Evolutionary conservation across 768 basidiomycete genomes (phyloP), one percentile per base, ranked within the genome.

Genomic region (Cystobasidium ongulense): DNA sequence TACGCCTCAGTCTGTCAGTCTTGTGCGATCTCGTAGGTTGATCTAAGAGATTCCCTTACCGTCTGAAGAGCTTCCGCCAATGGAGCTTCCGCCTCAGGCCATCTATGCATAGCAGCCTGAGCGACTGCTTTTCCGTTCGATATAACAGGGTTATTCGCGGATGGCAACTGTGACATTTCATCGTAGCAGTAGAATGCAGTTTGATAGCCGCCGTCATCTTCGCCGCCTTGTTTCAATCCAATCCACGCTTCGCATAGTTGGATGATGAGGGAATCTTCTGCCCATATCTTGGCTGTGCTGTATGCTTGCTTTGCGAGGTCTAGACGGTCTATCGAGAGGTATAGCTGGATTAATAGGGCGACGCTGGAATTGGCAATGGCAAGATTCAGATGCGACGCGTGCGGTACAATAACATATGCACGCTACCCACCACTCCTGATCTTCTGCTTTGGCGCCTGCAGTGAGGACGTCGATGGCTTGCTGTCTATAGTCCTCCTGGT

Each of bases 171-270:
- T 43, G 76, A 74, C 65, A 78, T 70, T 67, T 79, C 78, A 62
- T 79, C 78, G 61, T 76, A 79, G 23, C 77, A 76, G 67, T 79
- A 79, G 73, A 77, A 79, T 33, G 78, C 77, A 46, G 78, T 70
- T 64, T 79, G 77, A 63, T 78, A 78, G n/a, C 67, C 38, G 15
- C 38, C 46, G n/a, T 67, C 57, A 33, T 61, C 73, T 43, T 66
- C 63, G 23, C 73, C 73, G 17, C 66, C 68, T 53, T 74, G 65
- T 41, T 31, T 59, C 25, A 75, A 75, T 1, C 80, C 82, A 38
- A 83, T 81, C 82, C 82, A 83, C 13, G 82, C 81, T 74, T 83
- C 82, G 75, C 82, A 82, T 33, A 79, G 78, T 72, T 83, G 82
- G 23, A 82, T 78, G 41, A 83, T 73, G 4, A 79, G 75, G 63